Evolutionary conservation across 352 stramenopile genomes (phyloP), one percentile per base, ranked within the genome.

Genomic region (Aphanomyces cochlioides): DNA sequence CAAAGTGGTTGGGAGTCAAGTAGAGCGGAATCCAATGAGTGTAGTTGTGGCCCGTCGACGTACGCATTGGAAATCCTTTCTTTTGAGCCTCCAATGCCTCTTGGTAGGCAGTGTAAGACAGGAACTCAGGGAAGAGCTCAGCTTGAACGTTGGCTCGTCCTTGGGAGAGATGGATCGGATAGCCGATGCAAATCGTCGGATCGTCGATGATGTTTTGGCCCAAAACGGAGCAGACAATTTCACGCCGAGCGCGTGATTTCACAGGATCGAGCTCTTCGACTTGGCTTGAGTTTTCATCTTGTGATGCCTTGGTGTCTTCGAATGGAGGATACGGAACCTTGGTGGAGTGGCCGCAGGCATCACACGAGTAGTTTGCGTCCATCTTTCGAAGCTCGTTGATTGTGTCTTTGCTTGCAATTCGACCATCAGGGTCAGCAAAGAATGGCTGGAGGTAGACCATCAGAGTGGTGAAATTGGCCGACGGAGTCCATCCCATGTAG

Each of bases 401-500:
- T 3, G 59, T 38, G 5, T 54, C 59, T 15, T 13, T 28, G 7
- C 8, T 28, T 7, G 59, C 19, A 8, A 28, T 43, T 12, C 1
- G 38, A 36, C 37, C 19, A 54, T 67, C 59, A 28, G 59, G 59
- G 21, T 67, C 59, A 36, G 59, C 59, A 38, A 67, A 67, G 34
- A 67, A 67, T 28, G 59, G 19, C 37, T 67, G 59, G 12, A 67
- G 12, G 59, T 67, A 67, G 47, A 67, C 56, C 59, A 67, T 67
- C n/a, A 67, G 59, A 8, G 37, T 54, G 10, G 47, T 67, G 13
- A 67, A 54, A 28, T 67, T 56, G 47, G 19, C 37, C 19, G 19
- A n/a, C 7, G 59, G 59, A 13, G 59, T 67, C 59, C 59, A 67
- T 7, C 59, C 59, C 7, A 8, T 15, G 21, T 58, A 67, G 12